Evolutionary conservation across 164 flowering plant species (phyloP).

Genomic region (Cinnamomum chago): DNA sequence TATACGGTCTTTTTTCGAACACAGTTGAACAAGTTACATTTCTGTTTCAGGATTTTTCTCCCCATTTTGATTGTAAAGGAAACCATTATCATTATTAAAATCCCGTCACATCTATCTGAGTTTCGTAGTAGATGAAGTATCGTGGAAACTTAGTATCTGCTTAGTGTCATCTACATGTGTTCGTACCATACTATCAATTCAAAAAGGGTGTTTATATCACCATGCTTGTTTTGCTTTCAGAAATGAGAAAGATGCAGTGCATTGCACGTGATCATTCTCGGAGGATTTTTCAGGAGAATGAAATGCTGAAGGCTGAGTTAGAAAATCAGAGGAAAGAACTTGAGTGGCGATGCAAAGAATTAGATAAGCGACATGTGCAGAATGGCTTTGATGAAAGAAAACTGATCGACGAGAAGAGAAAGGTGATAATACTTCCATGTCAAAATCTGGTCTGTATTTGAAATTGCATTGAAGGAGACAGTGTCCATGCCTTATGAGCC

Average conservation of each 20-base stretch:
- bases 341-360: constrained; percentile 21
- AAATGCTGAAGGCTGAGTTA: constrained; percentile 28
- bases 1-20: not conserved
- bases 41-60: too few relatives aligned
- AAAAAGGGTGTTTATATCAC: too few relatives aligned
- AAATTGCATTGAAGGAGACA: not conserved
- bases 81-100: too few relatives aligned
- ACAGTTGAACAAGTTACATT: too few relatives aligned
- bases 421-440: constrained; percentile 30
- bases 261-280: constrained; percentile 30
- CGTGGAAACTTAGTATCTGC: too few relatives aligned
- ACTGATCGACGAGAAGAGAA: constrained; percentile 42
- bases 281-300: constrained; percentile 45
- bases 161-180: too few relatives aligned
- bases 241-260: constrained; percentile 44
- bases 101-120: too few relatives aligned
- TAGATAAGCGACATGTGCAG: constrained; percentile 46
- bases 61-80: too few relatives aligned
- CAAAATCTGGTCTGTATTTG: not conserved
- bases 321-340: constrained; percentile 43
- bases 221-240: constrained; percentile 30
- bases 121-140: too few relatives aligned
- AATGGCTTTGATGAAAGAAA: constrained; percentile 59
- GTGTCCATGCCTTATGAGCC: not conserved
- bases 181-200: too few relatives aligned